Evolutionary conservation across 192 early-diverging fungal species (phyloP), one percentile per base, ranked within the genome.

Genomic region (Entrophospora sp.): DNA sequence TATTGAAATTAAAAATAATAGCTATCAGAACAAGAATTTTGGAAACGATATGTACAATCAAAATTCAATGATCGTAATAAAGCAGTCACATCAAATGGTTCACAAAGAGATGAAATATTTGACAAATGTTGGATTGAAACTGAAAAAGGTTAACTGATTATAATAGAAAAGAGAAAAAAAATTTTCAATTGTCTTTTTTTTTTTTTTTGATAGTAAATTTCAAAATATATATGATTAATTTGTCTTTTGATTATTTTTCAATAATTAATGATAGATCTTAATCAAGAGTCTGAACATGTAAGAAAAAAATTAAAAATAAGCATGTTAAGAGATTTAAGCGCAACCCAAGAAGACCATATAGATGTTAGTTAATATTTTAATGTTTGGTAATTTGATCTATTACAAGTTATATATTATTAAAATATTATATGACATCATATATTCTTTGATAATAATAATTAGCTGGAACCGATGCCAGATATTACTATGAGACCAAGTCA

Each of bases 1-100:
- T n/a, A n/a, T n/a, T n/a, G n/a, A n/a, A n/a, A n/a, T n/a, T n/a
- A n/a, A n/a, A n/a, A 27, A n/a, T 63, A 88, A 61, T 84, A 84
- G 49, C 62, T 91, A 45, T 73, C 82, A 16, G 90, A 91, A 63
- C 78, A 87, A 38, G 77, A 86, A 38, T 98, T 98, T 71, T 94
- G 94, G 91, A 93, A 85, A 36, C 75, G 88, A 42, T 98, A 89
- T 69, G 78, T 92, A 9, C 77, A 81, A 22, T 93, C 89, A 9
- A 83, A 89, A 69, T 88, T 91, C 61, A 95, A 95, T 64, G 90
- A 96, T 69, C 74, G 89, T n/a, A 85, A 84, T 38, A 76, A 88
- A 18, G 82, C 76, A 31, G 69, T 66, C 45, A 71, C 73, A 9
- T 68, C 78, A 34, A 73, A 71, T 28, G 67, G 71, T 56, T 53